These are phyloP conservation scores for Geranium incanum DNA, from an alignment of 441 rosid species.

Conservation along the genomic window DNA sequence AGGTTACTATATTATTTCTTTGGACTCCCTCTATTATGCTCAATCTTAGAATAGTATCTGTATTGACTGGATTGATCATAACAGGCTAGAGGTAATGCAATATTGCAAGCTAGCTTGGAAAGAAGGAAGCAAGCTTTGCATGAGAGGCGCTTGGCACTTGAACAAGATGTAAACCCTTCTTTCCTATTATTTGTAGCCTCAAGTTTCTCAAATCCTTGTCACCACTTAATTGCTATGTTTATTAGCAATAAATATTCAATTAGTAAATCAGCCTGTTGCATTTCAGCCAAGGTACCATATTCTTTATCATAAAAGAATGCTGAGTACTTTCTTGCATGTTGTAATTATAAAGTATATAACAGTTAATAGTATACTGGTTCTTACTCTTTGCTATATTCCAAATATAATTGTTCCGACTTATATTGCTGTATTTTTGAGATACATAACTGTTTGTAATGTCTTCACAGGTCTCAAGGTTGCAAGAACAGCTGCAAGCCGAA, in stretches of 20 bases:
- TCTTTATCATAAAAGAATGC: background rate
- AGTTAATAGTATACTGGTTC: no score
- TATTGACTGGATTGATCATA: conserved; percentile 22
- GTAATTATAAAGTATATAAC: background rate
- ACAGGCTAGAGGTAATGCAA: conserved; percentile 96
- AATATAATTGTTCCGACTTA: no score
- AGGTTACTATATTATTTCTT: conserved; percentile 43
- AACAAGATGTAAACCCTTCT: conserved; percentile 73
- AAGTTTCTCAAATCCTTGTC: conserved; percentile 2
- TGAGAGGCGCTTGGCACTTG: conserved; percentile 93
- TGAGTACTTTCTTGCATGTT: background rate
- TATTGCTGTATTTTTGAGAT: conserved; percentile 4
- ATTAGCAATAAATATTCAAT: background rate
- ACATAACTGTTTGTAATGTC: conserved; percentile 23
- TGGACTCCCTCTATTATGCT: conserved; percentile 13
- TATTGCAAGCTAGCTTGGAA: conserved; percentile 95
- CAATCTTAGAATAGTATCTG: conserved; percentile 15
- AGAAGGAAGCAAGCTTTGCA: conserved; percentile 97
- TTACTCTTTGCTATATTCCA: no score
- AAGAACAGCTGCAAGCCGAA: conserved; percentile 98
- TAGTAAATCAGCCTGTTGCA: background rate
- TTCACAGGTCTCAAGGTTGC: conserved; percentile 77
- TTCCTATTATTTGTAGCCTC: conserved; percentile 18
- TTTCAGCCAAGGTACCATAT: background rate
- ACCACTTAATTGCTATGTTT: conserved; percentile 6